These are phyloP conservation scores for Paraurostyla sp. DNA, from an alignment of 73 alveolate genomes.

Conservation along the genomic window DNA sequence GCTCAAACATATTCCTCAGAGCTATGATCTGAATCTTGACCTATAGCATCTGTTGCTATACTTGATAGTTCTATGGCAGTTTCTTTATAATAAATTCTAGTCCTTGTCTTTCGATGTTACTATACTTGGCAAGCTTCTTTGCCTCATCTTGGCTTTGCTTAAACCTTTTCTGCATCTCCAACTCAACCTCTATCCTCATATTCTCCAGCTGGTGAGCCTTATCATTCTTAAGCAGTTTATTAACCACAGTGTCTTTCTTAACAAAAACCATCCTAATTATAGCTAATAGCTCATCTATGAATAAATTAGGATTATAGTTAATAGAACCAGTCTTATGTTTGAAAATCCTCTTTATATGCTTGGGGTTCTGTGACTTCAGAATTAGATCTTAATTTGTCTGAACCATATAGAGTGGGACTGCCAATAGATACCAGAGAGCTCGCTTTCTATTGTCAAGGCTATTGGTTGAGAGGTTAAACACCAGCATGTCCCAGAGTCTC, in stretches of 20 bases:
- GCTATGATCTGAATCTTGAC: too few relatives aligned
- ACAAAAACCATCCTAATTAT: slow-evolving; percentile 30
- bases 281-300: slow-evolving; percentile 48
- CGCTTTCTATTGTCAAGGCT: slow-evolving; percentile 25
- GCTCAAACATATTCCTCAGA: too few relatives aligned
- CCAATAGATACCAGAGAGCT: slow-evolving; percentile 57
- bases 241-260: slow-evolving; percentile 33
- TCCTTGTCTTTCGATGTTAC: background rate
- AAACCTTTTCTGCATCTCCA: background rate
- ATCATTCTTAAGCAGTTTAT: slow-evolving; percentile 35
- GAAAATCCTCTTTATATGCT: background rate
- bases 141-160: background rate
- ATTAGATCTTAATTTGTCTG: background rate
- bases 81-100: background rate
- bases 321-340: background rate
- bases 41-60: too few relatives aligned
- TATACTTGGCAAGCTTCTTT: background rate
- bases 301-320: slow-evolving; percentile 39
- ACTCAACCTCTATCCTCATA: slow-evolving; percentile 29
- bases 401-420: slow-evolving; percentile 36
- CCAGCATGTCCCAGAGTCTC: slow-evolving; percentile 58
- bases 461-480: slow-evolving; percentile 42
- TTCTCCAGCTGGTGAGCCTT: slow-evolving; percentile 8
- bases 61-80: background rate
- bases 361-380: background rate